Base-by-base conservation (phyloP, 208 protist species). In the Wallacemonas sp. region DNA sequence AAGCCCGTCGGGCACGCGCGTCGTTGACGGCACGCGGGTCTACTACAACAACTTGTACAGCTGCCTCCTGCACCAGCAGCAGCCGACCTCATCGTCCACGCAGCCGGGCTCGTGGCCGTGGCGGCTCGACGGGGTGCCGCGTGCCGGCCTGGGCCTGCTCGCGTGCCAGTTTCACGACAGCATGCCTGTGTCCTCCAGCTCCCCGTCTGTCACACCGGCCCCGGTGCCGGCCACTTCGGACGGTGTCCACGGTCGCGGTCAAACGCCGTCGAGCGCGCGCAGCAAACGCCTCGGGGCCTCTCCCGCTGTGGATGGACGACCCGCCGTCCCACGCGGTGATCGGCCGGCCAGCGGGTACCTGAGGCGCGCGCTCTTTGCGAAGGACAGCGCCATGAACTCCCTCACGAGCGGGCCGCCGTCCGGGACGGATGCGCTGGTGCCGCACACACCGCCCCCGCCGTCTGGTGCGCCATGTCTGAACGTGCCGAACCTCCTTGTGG, bases 1-100 rank as follows among this genome's bases (percentile, higher is more conserved):
- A 3, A 64, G 57, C 28, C 57, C 57, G 3, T 39, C 52, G 4
- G 18, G 20, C 14, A 39, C 52, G 20, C 25, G 52, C 20, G 29
- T 59, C 16, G 31, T 59, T 5, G 52, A 29, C 52, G 52, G 52
- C 16, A 59, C 52, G 32, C 52, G 52, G 16, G 52, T 59, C 4
- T 59, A 59, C 52, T 59, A 59, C 52, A 59, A 59, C 52, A 42
- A 59, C 52, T 23, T 59, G 4, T 59, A 42, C 31, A 59, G 52
- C 52, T 59, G 52, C 32, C 31, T 59, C 12, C 5, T 59, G 26
- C 52, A 25, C 10, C 52, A 59, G 20, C 52, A 59, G 32, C 14
- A 41, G n/a, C n/a, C n/a, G n/a, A n/a, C n/a, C 36, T 41, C 36
- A 41, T 14, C 7, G 36, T 41, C 36, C 36, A 14, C 10, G 36